These are phyloP conservation scores for Phytophthora syringae DNA, from an alignment of 352 stramenopile genomes.

Conservation along the genomic window DNA sequence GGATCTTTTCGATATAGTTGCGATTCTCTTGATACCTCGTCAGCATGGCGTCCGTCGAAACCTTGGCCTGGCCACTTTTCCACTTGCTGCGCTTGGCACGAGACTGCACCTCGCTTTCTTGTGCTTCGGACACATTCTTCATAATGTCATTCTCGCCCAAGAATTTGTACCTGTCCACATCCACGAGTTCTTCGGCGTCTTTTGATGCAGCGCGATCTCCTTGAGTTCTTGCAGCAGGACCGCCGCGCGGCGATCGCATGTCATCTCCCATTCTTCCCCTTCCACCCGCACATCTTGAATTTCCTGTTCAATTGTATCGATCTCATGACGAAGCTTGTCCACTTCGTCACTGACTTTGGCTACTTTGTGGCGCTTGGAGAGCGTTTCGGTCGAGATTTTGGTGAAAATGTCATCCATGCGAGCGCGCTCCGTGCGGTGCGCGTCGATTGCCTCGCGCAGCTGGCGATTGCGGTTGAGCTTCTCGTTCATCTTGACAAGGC, in stretches of 20 bases:
- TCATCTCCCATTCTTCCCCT: conserved; percentile 65
- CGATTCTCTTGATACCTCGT: conserved; percentile 86
- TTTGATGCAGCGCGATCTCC: conserved; percentile 66
- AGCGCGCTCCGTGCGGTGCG: conserved; percentile 68
- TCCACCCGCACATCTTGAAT: conserved; percentile 64
- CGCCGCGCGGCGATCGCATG: conserved; percentile 59
- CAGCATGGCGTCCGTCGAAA: conserved; percentile 64
- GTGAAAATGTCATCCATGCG: conserved; percentile 81
- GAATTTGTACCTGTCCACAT: conserved; percentile 71
- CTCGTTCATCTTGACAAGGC: conserved; percentile 87
- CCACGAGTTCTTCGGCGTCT: conserved; percentile 54
- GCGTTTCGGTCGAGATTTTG: conserved; percentile 67
- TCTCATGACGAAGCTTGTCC: conserved; percentile 62
- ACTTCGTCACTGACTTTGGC: conserved; percentile 50
- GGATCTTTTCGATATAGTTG: conserved; percentile 83
- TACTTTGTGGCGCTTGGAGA: conserved; percentile 68
- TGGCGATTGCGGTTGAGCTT: conserved; percentile 73
- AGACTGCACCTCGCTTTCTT: conserved; percentile 61
- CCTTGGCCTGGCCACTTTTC: conserved; percentile 75
- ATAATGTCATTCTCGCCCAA: conserved; percentile 80
- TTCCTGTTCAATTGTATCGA: conserved; percentile 58
- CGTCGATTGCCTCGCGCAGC: conserved; percentile 68
- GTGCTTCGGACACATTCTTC: conserved; percentile 52
- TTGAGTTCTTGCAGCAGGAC: conserved; percentile 74
- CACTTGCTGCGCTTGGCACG: conserved; percentile 65